Evolutionary conservation across 306 rosid species (phyloP).

Genomic region (Quercus glauca): DNA sequence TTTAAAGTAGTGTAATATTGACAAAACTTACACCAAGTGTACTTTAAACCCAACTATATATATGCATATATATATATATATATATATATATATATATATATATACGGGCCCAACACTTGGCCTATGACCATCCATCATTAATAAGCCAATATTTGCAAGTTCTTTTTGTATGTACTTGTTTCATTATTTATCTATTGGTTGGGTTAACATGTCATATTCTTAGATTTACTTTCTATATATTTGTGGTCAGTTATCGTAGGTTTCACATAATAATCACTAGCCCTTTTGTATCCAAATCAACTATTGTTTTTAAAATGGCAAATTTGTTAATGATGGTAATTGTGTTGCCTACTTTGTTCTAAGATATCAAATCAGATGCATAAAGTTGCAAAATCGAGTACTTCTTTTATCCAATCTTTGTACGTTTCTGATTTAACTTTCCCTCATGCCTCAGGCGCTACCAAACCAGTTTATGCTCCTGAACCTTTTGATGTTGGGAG

Average conservation of each 20-base stretch:
- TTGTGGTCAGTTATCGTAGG: not conserved
- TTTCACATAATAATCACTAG: not conserved
- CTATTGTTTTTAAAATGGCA: not conserved
- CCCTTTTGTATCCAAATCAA: not conserved
- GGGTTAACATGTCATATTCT: not conserved
- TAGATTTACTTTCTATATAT: not conserved
- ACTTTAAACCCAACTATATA: too few species aligned
- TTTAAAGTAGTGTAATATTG: too few species aligned
- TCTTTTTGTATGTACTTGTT: not conserved
- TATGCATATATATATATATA: too few species aligned
- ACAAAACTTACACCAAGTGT: too few species aligned
- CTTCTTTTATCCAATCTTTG: not conserved
- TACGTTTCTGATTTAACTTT: conserved; percentile 14
- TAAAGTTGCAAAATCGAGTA: not conserved
- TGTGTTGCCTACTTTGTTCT: conserved; percentile 4
- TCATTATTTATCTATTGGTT: not conserved
- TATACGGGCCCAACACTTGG: too few species aligned
- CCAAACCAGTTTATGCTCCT: conserved; percentile 73
- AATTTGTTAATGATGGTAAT: conserved; percentile 1
- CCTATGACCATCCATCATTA: too few species aligned
- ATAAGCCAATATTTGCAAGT: too few species aligned
- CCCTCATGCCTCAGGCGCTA: conserved; percentile 59
- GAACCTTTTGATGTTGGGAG: conserved; percentile 90
- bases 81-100: too few species aligned
- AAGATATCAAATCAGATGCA: not conserved